Conservation (phyloP, 495 filamentous ascomycete species). For the Penicillium salamii region DNA sequence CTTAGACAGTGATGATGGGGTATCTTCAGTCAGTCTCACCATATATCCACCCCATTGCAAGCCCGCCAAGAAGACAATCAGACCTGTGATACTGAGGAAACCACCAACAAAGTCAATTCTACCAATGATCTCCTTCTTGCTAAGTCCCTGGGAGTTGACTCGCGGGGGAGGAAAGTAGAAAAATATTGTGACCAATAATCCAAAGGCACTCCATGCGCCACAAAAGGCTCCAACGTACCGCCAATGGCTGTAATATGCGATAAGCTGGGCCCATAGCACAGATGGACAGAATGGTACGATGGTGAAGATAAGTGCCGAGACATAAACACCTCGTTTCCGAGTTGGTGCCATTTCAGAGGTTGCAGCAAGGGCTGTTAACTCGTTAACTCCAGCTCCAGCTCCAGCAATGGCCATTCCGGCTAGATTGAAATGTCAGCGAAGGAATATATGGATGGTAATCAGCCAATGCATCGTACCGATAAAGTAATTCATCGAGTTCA, state of each 20-base stretch:
- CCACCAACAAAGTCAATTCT: slow-evolving; percentile 68
- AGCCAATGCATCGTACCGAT: no score
- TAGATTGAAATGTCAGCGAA: slow-evolving; percentile 22
- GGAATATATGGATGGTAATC: no score
- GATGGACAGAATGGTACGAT: slow-evolving; percentile 68
- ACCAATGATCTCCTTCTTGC: slow-evolving; percentile 47
- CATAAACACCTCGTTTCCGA: slow-evolving; percentile 64
- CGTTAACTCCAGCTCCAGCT: slow-evolving; percentile 61
- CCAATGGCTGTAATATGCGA: slow-evolving; percentile 58
- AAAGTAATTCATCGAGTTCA: slow-evolving; percentile 64
- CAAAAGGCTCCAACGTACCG: slow-evolving; percentile 62
- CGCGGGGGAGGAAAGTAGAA: slow-evolving; percentile 69
- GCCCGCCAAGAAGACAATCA: slow-evolving; percentile 64
- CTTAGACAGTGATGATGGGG: not conserved
- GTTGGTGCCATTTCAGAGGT: slow-evolving; percentile 70
- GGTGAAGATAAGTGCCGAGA: slow-evolving; percentile 63
- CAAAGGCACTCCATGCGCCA: slow-evolving; percentile 59
- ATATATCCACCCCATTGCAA: slow-evolving; percentile 69
- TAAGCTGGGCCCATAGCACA: slow-evolving; percentile 68
- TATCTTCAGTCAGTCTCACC: slow-evolving; percentile 24
- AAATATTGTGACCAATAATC: slow-evolving; percentile 55
- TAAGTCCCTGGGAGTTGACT: slow-evolving; percentile 50
- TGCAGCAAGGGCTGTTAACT: slow-evolving; percentile 65
- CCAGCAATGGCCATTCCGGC: slow-evolving; percentile 62
- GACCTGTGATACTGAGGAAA: slow-evolving; percentile 60